Conservation (phyloP, 768 basidiomycete species). For the Pholiota conissans region DNA sequence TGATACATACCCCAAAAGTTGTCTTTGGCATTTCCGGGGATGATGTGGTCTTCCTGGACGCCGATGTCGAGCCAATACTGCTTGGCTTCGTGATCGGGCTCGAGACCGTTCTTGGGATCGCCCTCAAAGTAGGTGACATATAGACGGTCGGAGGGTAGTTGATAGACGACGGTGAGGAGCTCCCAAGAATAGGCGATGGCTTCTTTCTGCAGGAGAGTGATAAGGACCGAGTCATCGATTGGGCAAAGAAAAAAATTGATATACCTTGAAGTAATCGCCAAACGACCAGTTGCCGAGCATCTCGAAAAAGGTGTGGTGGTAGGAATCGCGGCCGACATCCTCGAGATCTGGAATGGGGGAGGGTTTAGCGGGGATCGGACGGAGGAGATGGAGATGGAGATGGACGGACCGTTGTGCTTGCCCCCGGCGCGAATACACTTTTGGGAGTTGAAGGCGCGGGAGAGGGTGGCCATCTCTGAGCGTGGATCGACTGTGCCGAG, state of each 20-base stretch:
- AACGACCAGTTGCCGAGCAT: constrained; percentile 99
- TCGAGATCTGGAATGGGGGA: constrained; percentile 71
- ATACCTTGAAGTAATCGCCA: constrained; percentile 98
- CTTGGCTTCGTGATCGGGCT: constrained; percentile 87
- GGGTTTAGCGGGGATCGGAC: constrained; percentile 1
- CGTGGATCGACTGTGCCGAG: constrained; percentile 97
- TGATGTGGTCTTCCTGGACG: constrained; percentile 83
- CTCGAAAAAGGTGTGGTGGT: constrained; percentile 98
- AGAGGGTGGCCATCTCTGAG: constrained; percentile 87
- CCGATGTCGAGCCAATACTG: constrained; percentile 89
- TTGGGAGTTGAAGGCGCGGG: constrained; percentile 93
- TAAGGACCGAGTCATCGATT: constrained; percentile 7
- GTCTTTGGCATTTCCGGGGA: constrained; percentile 94
- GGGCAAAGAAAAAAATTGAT: constrained; percentile 11
- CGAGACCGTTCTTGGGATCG: constrained; percentile 79
- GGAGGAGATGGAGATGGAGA: background rate
- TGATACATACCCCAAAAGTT: constrained; percentile 92
- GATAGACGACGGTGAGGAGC: constrained; percentile 85
- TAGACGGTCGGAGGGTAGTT: constrained; percentile 84
- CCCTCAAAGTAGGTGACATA: constrained; percentile 99
- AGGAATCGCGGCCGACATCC: constrained; percentile 98
- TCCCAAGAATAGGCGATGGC: constrained; percentile 95
- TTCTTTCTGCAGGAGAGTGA: constrained; percentile 64
- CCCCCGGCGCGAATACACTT: constrained; percentile 99
- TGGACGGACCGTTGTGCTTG: constrained; percentile 85